These are phyloP conservation scores for Colletotrichum limetticola DNA, from an alignment of 2,329 filamentous ascomycete genomes.

Conservation along the genomic window DNA sequence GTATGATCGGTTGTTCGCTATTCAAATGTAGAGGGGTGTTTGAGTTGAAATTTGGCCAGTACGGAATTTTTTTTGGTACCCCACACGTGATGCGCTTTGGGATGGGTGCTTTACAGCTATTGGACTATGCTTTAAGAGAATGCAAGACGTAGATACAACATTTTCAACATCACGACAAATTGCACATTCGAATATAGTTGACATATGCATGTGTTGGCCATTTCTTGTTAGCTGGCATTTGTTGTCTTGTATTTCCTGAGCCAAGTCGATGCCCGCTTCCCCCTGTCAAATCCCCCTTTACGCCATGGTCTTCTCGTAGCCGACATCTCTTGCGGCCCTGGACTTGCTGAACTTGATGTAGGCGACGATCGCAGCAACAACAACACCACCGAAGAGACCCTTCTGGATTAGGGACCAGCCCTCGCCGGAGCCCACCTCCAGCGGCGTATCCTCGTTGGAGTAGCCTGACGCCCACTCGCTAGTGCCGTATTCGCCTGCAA, in stretches of 20 bases:
- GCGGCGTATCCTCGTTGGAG: conserved; percentile 45
- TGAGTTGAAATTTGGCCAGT: conserved; percentile 24
- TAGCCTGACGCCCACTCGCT: conserved; percentile 51
- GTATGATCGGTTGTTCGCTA: background rate
- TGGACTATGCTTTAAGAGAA: conserved; percentile 2
- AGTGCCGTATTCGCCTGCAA: conserved; percentile 47
- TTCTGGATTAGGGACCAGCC: conserved; percentile 60
- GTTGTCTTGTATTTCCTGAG: background rate
- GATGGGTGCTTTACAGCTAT: conserved; percentile 23
- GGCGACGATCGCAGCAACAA: conserved; percentile 56
- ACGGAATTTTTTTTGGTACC: conserved; percentile 34
- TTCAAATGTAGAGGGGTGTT: background rate
- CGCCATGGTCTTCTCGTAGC: conserved; percentile 57
- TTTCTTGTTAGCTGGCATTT: conserved; percentile 2
- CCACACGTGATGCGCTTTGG: conserved; percentile 33
- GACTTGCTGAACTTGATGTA: conserved; percentile 55
- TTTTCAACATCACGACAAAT: background rate
- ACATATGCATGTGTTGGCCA: background rate
- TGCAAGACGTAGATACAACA: background rate
- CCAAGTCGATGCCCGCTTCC: conserved; percentile 1
- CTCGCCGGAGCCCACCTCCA: conserved; percentile 42
- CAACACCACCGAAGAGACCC: conserved; percentile 60
- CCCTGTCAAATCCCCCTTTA: conserved; percentile 39
- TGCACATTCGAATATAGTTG: too few relatives aligned
- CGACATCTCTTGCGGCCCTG: conserved; percentile 41